Base-by-base conservation (phyloP, 2,329 filamentous ascomycete genomes). In the Pezicula radicicola region DNA sequence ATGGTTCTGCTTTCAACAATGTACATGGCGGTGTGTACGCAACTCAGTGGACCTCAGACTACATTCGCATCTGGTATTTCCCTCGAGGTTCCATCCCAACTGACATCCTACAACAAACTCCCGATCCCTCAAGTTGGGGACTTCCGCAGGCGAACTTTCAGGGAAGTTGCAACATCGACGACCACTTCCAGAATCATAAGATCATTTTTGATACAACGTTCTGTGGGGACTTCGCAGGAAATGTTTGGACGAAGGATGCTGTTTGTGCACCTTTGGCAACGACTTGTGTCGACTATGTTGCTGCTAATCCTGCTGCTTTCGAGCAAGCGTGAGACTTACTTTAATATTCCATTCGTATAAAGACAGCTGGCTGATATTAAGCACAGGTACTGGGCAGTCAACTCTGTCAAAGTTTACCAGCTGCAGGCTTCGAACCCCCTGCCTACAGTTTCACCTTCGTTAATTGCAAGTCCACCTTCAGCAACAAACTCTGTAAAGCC, bases 181-280 rank as follows among this genome's bases (percentile, higher is more conserved):
- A 70, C 1, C 78, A 85, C 68, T 93, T 96, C 72, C 73, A 74
- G 54, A 70, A 87, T 54, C 79, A 94, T 73, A 80, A 85, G 61
- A 83, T 96, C 58, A 81, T 91, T 59, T 85, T 93, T 69, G 83
- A 92, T 72, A 93, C 85, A 1, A 88, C 87, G 13, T 89, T 95
- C 68, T 96, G 91, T 69, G 91, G 91, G 30, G 83, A 87, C 65
- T 96, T 90, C 90, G 91, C 91, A 8, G 89, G 88, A 27, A 46
- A 44, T 25, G 46, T 52, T 16, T 82, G 49, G 53, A 19, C 13
- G 27, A 27, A 15, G 62, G 40, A 63, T 66, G 57, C 55, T 76
- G 84, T 55, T 54, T 70, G 12, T 76, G 78, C 37, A 89, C 87
- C 40, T n/a, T 68, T 70, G 70, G 78, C 43, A 75, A 56, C 69